These are phyloP conservation scores for Fusarium sp. DNA, from an alignment of 2,329 filamentous ascomycete genomes.

Conservation along the genomic window DNA sequence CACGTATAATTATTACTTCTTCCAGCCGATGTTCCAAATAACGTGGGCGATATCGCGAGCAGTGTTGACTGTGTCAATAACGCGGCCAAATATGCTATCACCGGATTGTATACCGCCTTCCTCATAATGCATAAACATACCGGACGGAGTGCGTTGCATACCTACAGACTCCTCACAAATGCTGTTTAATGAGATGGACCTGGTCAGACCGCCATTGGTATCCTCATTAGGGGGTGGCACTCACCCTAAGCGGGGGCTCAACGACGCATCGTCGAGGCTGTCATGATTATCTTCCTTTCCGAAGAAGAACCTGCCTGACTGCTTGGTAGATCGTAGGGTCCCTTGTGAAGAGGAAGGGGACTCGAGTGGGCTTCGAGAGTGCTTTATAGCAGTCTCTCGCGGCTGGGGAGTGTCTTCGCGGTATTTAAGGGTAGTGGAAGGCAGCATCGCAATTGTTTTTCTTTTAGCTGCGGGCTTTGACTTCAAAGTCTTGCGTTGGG, in stretches of 20 bases:
- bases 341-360: conserved; percentile 86
- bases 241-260: conserved; percentile 50
- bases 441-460: conserved; percentile 88
- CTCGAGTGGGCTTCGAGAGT: conserved; percentile 63
- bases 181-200: conserved; percentile 61
- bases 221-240: conserved; percentile 45
- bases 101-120: background rate
- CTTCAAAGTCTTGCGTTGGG: conserved; percentile 53
- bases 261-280: conserved; percentile 55
- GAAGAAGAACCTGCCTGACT: conserved; percentile 72
- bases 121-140: background rate
- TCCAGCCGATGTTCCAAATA: background rate
- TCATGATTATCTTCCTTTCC: conserved; percentile 71
- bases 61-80: background rate
- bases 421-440: conserved; percentile 88
- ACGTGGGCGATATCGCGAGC: background rate
- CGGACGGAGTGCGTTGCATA: conserved; percentile 73
- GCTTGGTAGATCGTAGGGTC: conserved; percentile 77
- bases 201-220: conserved; percentile 53
- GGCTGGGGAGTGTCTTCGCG: conserved; percentile 79
- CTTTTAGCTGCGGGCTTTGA: conserved; percentile 67
- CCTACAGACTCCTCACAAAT: conserved; percentile 65
- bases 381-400: conserved; percentile 70
- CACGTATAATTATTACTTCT: conserved; percentile 58
- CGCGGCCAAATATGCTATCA: background rate